Evolutionary conservation across 495 filamentous ascomycete genomes (phyloP), one percentile per base, ranked within the genome.

Genomic region (Aspergillus kassunensis): DNA sequence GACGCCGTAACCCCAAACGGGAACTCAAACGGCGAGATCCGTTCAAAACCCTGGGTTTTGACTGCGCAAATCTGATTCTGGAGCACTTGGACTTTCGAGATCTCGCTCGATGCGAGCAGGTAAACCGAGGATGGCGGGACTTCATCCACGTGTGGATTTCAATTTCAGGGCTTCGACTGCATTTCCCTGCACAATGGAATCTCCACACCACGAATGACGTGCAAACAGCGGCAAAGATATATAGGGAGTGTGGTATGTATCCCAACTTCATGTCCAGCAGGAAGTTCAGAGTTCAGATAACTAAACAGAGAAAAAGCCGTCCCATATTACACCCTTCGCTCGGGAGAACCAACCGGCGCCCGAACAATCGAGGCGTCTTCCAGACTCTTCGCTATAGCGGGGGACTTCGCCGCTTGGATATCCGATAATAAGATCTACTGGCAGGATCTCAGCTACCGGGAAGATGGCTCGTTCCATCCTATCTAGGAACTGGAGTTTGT

Each of bases 101-200:
- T 30, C 41, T 50, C n/a, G 16, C 8, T 23, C 36, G 25, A 18
- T 50, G 48, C 27, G 36, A 33, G 12, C 7, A 5, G 5, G 48
- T 50, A 2, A 21, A 30, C 25, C 23, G 6, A 15, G 48, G 36
- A 9, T 50, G 48, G 48, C 5, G 34, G 25, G 13, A 9, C 7
- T 42, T 41, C n/a, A 15, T 42, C 24, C 25, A 18, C 13, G 11
- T 13, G 18, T 50, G 48, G 48, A 50, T 50, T 8, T 27, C 36
- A 9, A 6, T 25, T n/a, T 7, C 23, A 27, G 48, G 48, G 11
- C 37, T 50, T 10, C 35, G 48, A 24, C 8, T 11, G 3, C 48
- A 42, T 4, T 50, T 13, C 18, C 34, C 18, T 5, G 12, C 16
- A 10, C 13, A 16, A 10, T 43, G 40, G 40, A 27, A 16, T 13